phyloP scores from a whole-genome alignment of 2,329 filamentous ascomycete genomes.

The Epichloe brachyelytri region DNA sequence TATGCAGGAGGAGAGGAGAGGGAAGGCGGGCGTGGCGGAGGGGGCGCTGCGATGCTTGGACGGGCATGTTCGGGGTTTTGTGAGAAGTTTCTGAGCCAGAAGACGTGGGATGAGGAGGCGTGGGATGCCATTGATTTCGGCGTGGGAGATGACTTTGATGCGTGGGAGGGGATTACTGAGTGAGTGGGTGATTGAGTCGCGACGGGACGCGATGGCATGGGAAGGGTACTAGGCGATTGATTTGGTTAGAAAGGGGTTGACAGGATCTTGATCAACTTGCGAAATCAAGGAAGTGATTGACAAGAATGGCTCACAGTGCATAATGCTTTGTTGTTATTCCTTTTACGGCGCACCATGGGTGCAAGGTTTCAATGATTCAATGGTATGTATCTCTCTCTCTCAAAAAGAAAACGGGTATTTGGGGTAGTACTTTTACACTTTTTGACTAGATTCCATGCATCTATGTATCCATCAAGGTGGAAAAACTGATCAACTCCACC shows the following conservation, averaged over 20 bases:
- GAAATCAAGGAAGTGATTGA: no score
- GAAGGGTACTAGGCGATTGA: no score
- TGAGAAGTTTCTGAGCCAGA: background rate
- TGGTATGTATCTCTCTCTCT: no score
- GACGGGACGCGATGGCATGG: background rate
- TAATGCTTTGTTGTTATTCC: no score
- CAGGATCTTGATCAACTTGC: no score
- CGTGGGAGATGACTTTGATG: background rate
- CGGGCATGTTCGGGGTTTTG: conserved; percentile 4
- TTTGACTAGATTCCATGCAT: background rate
- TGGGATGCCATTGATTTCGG: background rate
- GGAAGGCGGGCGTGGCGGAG: background rate
- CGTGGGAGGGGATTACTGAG: background rate
- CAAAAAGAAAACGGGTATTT: background rate
- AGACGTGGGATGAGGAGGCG: background rate
- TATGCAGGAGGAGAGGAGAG: conserved; percentile 5
- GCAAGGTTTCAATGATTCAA: no score
- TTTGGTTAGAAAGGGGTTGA: no score
- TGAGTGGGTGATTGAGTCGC: background rate
- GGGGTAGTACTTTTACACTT: background rate
- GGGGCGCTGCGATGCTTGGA: conserved; percentile 4
- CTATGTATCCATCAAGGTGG: conserved; percentile 1
- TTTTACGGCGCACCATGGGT: no score
- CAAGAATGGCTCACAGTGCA: no score
- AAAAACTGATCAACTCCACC: conserved; percentile 54